phyloP scores from a whole-genome alignment of 768 basidiomycete species.

The Suillus sp. region DNA sequence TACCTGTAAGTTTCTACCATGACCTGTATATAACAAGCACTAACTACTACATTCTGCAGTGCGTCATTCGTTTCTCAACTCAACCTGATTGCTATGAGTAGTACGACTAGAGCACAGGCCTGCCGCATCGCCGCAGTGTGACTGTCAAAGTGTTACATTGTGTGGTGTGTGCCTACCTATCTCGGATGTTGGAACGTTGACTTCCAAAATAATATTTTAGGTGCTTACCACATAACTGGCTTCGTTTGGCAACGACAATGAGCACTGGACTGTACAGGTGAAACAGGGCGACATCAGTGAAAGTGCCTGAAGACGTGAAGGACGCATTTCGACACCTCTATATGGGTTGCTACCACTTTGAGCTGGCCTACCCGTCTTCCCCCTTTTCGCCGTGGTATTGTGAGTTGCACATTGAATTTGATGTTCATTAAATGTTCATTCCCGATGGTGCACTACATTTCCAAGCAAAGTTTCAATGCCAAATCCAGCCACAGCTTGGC shows the following conservation, averaged over 20 bases:
- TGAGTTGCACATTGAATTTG: no score
- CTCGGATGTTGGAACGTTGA: conserved; percentile 90
- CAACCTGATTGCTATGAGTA: no score
- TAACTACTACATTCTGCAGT: no score
- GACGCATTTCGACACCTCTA: neutral
- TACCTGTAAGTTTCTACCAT: no score
- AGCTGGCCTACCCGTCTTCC: neutral
- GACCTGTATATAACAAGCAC: no score
- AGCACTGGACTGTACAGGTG: conserved; percentile 87
- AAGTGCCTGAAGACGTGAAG: conserved; percentile 15
- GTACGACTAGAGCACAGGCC: conserved; percentile 48
- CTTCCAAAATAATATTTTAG: conserved; percentile 95
- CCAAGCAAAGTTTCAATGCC: no score
- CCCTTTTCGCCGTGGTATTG: neutral
- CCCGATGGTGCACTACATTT: no score
- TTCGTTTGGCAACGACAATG: conserved; percentile 75
- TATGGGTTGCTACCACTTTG: neutral
- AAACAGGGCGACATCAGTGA: conserved; percentile 64
- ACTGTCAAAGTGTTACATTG: conserved; percentile 84
- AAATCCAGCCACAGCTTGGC: no score
- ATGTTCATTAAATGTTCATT: no score
- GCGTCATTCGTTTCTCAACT: no score
- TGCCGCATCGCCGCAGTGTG: conserved; percentile 33
- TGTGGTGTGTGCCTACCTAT: conserved; percentile 73
- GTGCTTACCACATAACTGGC: conserved; percentile 72